Evolutionary conservation across 208 protist genomes (phyloP), one percentile per base, ranked within the genome.

Genomic region (Tritrichomonas musculus): DNA sequence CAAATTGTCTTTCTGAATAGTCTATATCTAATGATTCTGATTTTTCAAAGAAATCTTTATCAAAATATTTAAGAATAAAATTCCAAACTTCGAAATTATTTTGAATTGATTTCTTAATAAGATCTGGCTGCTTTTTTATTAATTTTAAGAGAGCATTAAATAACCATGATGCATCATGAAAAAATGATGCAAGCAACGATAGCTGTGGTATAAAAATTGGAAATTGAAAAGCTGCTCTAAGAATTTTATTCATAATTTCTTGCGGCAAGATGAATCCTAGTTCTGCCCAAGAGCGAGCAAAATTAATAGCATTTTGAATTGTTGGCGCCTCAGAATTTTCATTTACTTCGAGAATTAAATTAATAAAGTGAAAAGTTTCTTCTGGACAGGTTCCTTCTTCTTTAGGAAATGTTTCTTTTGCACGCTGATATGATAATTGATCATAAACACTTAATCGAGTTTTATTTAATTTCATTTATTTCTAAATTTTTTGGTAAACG

Each of bases 241-340:
- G 36, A 39, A 88, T 39, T 57, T 39, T 57, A 39, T 88, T 57
- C 30, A 88, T 55, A 60, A 88, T 47, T 88, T 17, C n/a, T 88
- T 88, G 77, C 25, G 77, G 77, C 0, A 88, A 50, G 2, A 39
- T 50, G 41, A 47, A 33, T 44, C 77, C 77, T 4, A 88, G 47
- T 88, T 88, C 77, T 44, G 8, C 25, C 41, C 25, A 88, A 30
- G 77, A 47, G 53, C 77, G 25, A 8, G 27, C 47, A 50, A 88
- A 88, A 57, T 57, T 88, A 20, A 88, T 57, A 39, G 77, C 41
- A 60, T 53, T 88, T 88, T 88, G 77, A 53, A 88, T 25, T 25
- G 47, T 57, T 39, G 47, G 20, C 33, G 13, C 47, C 3, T 88
- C 47, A 39, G 27, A 60, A 88, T 88, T 49, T 57, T 88, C 77